These are phyloP conservation scores for Fraxinus sp. DNA, from an alignment of 305 asterid species.

Conservation along the genomic window DNA sequence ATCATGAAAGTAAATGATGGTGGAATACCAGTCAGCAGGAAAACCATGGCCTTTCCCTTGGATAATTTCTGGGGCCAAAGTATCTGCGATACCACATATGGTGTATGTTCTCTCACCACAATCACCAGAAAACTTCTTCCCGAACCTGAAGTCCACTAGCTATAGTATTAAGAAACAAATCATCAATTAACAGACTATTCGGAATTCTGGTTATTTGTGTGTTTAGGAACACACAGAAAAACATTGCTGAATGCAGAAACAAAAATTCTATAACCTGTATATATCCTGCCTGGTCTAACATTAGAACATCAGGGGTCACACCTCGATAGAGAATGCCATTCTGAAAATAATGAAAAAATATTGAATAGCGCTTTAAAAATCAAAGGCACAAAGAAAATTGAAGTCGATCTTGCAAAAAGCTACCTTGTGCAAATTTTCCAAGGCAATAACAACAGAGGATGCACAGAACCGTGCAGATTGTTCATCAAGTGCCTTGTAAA, in stretches of 20 bases:
- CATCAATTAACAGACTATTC: conserved; percentile 12
- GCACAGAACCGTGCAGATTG: conserved; percentile 80
- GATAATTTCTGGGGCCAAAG: conserved; percentile 89
- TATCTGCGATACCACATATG: conserved; percentile 81
- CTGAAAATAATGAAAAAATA: conserved; percentile 40
- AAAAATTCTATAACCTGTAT: conserved; percentile 55
- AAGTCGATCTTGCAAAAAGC: conserved; percentile 24
- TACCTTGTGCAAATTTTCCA: conserved; percentile 90
- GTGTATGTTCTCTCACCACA: conserved; percentile 69
- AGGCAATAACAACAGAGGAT: conserved; percentile 67
- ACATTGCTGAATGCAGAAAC: conserved; percentile 25
- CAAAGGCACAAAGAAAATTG: conserved; percentile 14
- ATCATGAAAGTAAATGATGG: conserved; percentile 13
- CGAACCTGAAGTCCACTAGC: conserved; percentile 96
- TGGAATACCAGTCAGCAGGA: conserved; percentile 80
- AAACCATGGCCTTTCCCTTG: conserved; percentile 95
- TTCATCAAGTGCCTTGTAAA: conserved; percentile 68
- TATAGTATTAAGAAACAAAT: conserved; percentile 37
- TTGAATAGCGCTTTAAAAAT: not conserved
- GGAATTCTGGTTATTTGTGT: not conserved
- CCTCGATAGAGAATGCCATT: conserved; percentile 79
- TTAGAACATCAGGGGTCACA: conserved; percentile 77
- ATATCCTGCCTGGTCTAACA: conserved; percentile 72
- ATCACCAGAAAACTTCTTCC: conserved; percentile 66
- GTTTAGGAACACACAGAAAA: not conserved